Conservation (phyloP, 371 early-diverging fungal genomes). For the Polyrhizophydium stewartii region DNA sequence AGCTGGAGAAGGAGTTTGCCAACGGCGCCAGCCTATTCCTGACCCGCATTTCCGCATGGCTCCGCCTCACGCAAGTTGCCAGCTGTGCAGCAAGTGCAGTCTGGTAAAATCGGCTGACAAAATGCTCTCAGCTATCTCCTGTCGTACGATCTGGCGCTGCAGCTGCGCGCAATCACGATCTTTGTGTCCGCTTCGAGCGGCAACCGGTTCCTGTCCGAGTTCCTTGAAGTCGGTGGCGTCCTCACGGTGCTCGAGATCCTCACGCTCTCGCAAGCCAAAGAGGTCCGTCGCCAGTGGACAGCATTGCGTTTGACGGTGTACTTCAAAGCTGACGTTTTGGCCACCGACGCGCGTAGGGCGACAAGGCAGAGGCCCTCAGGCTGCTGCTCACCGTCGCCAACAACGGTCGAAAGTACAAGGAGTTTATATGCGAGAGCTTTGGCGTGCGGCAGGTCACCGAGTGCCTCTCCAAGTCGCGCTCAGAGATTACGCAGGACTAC, state of each 20-base stretch:
- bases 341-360: slow-evolving; percentile 35
- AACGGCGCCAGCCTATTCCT: slow-evolving; percentile 54
- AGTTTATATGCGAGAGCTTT: slow-evolving; percentile 56
- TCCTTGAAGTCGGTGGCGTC: slow-evolving; percentile 55
- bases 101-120: background rate
- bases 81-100: background rate
- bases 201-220: slow-evolving; percentile 48
- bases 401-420: slow-evolving; percentile 49
- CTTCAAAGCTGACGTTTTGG: too few species aligned
- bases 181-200: slow-evolving; percentile 50
- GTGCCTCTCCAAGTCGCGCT: slow-evolving; percentile 41
- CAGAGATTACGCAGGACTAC: slow-evolving; percentile 45
- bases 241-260: slow-evolving; percentile 51
- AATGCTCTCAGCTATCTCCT: slow-evolving; percentile 36
- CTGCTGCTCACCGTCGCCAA: slow-evolving; percentile 41
- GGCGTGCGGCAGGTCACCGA: slow-evolving; percentile 50
- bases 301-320: background rate
- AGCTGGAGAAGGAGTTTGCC: slow-evolving; percentile 49
- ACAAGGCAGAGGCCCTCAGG: slow-evolving; percentile 47
- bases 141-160: slow-evolving; percentile 38
- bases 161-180: slow-evolving; percentile 45
- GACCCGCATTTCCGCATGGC: slow-evolving; percentile 49
- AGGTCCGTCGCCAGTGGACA: slow-evolving; percentile 20
- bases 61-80: slow-evolving; percentile 38
- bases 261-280: slow-evolving; percentile 43